A percentile compares a stretch with the other conserved stretches of the same genome.
These are phyloP conservation scores for Hyphopichia wangnamkhiaoensis DNA, from an alignment of 1,139 yeast species.

Conservation along the genomic window DNA sequence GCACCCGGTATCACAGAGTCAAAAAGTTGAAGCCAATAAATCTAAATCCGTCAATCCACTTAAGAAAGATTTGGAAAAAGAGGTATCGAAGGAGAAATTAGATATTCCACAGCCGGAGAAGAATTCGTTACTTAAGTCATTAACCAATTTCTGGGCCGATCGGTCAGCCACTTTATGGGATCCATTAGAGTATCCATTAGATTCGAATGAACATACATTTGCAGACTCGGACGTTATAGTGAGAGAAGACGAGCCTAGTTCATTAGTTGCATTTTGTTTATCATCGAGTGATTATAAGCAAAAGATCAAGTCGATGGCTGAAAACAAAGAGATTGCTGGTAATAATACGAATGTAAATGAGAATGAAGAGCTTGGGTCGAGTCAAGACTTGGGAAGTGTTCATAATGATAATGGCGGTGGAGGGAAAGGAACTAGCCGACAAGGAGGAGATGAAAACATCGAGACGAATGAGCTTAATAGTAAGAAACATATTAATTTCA, in stretches of 20 bases:
- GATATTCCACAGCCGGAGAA: conserved; percentile 59
- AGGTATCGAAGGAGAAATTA: conserved; percentile 5
- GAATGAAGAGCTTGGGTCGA: no score
- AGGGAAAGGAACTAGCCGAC: conserved; percentile 9
- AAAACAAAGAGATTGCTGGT: conserved; percentile 8
- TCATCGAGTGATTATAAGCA: conserved; percentile 80
- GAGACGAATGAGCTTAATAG: conserved; percentile 24
- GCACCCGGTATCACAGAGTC: not conserved
- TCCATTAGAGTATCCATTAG: conserved; percentile 81
- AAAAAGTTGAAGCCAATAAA: not conserved
- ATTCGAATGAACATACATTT: conserved; percentile 83
- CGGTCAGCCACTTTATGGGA: conserved; percentile 96
- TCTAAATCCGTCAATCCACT: not conserved
- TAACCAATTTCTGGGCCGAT: conserved; percentile 96
- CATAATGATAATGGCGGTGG: conserved; percentile 7
- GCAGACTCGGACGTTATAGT: conserved; percentile 93
- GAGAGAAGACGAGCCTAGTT: conserved; percentile 95
- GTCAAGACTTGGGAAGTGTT: no score
- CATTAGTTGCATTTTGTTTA: conserved; percentile 88
- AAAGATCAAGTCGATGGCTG: conserved; percentile 49
- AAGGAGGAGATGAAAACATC: conserved; percentile 2
- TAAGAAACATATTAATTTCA: conserved; percentile 40
- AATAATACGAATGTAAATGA: conserved; percentile 6
- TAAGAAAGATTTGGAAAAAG: not conserved
- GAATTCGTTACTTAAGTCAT: conserved; percentile 75